Evolutionary conservation across 2,329 filamentous ascomycete genomes (phyloP).

Genomic region (Eurotiales sp.): DNA sequence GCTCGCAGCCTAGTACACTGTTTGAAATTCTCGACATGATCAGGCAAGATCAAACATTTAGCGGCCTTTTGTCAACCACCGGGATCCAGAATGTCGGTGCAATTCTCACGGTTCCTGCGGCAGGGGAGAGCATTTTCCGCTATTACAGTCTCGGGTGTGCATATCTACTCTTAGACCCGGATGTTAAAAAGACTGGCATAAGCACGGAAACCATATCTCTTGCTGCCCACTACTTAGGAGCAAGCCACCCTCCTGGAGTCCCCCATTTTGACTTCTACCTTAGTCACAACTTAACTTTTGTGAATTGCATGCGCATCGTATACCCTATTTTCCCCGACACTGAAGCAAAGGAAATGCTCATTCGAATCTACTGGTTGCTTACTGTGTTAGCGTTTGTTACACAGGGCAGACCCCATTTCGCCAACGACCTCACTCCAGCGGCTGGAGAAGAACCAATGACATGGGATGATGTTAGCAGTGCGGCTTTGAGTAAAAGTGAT

Average conservation of each 20-base stretch:
- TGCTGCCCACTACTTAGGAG: not conserved
- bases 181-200: not conserved
- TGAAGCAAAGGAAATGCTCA: not conserved
- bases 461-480: not conserved
- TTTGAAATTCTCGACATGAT: not conserved
- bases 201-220: not conserved
- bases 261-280: not conserved
- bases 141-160: not conserved
- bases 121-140: not conserved
- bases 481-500: not conserved
- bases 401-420: not conserved
- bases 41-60: not conserved
- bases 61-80: not conserved
- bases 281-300: not conserved
- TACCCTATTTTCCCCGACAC: not conserved
- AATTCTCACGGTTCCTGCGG: not conserved
- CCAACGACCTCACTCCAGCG: not conserved
- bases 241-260: not conserved
- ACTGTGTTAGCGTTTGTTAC: not conserved
- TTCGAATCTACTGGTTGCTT: conserved; percentile 1
- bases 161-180: not conserved
- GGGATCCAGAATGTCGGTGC: not conserved
- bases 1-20: not conserved
- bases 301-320: not conserved
- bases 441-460: not conserved